A percentile compares a stretch with the other conserved stretches of the same genome.
These are phyloP conservation scores for Botrytis galanthina DNA, from an alignment of 2,329 filamentous ascomycete genomes.

Conservation along the genomic window DNA sequence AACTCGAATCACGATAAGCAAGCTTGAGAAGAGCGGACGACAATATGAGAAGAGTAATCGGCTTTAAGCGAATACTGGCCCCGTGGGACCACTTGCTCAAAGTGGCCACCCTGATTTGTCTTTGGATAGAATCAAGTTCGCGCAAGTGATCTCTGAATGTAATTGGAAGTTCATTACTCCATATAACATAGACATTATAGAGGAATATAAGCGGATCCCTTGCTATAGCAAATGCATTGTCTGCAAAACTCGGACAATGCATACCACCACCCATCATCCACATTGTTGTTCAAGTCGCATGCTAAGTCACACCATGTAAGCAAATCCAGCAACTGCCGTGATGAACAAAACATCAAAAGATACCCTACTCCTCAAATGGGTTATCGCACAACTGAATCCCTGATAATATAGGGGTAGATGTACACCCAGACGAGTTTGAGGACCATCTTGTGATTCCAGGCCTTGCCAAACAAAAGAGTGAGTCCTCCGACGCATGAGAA, in stretches of 20 bases:
- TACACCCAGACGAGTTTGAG: not conserved
- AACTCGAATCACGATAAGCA: not conserved
- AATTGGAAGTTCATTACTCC: not conserved
- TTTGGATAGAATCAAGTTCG: not conserved
- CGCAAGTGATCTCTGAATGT: not conserved
- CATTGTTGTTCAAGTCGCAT: not conserved
- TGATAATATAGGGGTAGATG: not conserved
- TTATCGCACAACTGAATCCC: not conserved
- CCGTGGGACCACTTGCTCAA: not conserved
- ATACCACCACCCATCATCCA: not conserved
- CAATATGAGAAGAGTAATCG: not conserved
- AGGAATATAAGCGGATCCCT: not conserved
- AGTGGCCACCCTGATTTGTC: not conserved
- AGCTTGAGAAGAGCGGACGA: not conserved
- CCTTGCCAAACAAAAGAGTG: not conserved
- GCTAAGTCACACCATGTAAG: not conserved
- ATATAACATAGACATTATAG: not conserved
- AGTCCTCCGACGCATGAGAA: not conserved
- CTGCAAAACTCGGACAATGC: not conserved
- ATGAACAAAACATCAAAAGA: not conserved
- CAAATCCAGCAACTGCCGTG: not conserved
- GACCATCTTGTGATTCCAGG: not conserved
- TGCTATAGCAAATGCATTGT: not conserved
- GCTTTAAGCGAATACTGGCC: not conserved
- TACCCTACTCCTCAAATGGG: not conserved